Conservation (phyloP, 1,284 basidiomycete species). For the Pterula multifida region DNA sequence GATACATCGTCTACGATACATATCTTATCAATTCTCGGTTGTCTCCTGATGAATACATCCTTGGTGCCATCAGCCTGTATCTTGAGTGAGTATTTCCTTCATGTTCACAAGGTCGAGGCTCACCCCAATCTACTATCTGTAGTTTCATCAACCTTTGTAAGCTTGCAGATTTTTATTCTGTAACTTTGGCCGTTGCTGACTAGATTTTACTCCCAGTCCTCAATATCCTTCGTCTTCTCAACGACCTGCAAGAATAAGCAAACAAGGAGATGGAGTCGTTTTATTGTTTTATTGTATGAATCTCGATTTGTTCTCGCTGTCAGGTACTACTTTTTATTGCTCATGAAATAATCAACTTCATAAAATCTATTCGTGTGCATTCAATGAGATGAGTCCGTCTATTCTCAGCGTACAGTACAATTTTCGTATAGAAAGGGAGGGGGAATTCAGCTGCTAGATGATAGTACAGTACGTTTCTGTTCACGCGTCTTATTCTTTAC, state of each 20-base stretch:
- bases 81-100: conserved; percentile 50
- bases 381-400: not conserved
- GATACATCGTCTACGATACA: conserved; percentile 79
- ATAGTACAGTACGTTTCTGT: not conserved
- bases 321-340: not conserved
- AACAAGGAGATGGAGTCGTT: not conserved
- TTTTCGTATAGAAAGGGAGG: not conserved
- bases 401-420: not conserved
- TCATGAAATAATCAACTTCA: not conserved
- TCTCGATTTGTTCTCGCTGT: not conserved
- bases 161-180: too few relatives aligned
- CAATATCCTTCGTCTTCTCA: conserved; percentile 60
- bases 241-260: not conserved
- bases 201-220: conserved; percentile 35
- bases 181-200: too few relatives aligned
- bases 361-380: not conserved
- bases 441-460: not conserved
- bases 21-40: conserved; percentile 72
- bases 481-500: not conserved
- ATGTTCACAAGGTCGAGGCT: too few relatives aligned
- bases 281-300: not conserved
- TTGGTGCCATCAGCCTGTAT: conserved; percentile 79
- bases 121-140: conserved; percentile 7
- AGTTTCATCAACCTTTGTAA: conserved; percentile 69
- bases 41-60: conserved; percentile 80